Evolutionary conservation across 306 rosid species (phyloP).

Genomic region (Pyrus communis): DNA sequence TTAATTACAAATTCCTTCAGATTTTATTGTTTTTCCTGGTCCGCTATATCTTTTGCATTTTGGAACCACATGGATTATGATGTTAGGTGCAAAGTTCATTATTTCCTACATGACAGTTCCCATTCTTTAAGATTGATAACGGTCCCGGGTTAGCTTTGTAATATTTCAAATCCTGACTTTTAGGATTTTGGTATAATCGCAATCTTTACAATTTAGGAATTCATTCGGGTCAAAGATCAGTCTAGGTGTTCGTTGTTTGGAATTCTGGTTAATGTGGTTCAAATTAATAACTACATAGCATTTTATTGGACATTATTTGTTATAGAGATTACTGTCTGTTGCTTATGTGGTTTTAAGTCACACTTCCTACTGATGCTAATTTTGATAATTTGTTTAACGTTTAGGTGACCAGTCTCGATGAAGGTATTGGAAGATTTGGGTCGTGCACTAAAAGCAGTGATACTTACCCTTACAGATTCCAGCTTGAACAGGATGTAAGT

Average conservation of each 20-base stretch:
- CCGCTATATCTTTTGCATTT: not conserved
- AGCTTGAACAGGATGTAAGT: conserved; percentile 76
- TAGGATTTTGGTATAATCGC: no score
- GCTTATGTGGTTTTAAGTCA: not conserved
- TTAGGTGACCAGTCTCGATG: conserved; percentile 31
- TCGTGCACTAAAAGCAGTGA: conserved; percentile 21
- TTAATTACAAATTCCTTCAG: not conserved
- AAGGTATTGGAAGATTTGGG: conserved; percentile 17
- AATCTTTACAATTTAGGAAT: no score
- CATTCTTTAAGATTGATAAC: not conserved
- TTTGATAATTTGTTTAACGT: conserved; percentile 15
- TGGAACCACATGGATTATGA: not conserved
- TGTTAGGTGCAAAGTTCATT: not conserved
- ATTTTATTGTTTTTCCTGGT: not conserved
- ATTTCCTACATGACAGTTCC: not conserved
- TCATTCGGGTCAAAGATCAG: not conserved
- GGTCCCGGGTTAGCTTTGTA: not conserved
- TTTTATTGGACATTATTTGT: not conserved
- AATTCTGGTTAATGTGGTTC: not conserved
- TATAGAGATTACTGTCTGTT: not conserved
- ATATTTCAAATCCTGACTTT: not conserved
- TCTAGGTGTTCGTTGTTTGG: not conserved
- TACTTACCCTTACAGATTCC: conserved; percentile 36
- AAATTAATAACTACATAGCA: not conserved
- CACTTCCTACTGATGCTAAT: not conserved